Base-by-base conservation (phyloP, 306 rosid species). In the Cucurbita argyrosperma region DNA sequence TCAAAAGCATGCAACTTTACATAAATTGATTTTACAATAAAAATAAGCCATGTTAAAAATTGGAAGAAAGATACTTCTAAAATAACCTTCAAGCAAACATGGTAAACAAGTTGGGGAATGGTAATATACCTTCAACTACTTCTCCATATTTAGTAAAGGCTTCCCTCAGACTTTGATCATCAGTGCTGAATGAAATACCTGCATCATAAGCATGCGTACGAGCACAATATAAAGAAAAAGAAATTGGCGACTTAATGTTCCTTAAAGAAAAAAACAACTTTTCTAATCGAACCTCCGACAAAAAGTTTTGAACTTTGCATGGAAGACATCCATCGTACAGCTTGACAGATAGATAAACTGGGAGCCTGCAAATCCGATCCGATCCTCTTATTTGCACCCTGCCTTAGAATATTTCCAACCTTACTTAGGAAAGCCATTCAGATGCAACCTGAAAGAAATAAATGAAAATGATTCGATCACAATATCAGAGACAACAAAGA, bases 371-470 rank as follows among this genome's bases (percentile, higher is more conserved):
- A 67, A 68, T 89, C 89, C 2, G 85, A 79, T 50, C 75, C 75
- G 39, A 84, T 72, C 82, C 74, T 88, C 84, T 77, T 84, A 76
- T 75, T 77, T 10, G 86, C 83, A 4, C 88, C 52, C 74, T 89
- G 90, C 75, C 96, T 82, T 2, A 94, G 85, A 40, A 89, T 57
- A 78, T 80, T 89, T 84, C 99, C 99, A 53, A 94, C 37, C 83
- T 81, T 89, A 69, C 91, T 81, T 9, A 94, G 79, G 83, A 94
- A 89, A 78, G 97, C 96, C 97, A 94, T 94, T n/a, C 74, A 71
- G 74, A 53, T 52, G 77, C 12, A 76, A 69, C 86, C 89, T 79
- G 76, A 57, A 66, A 15, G 13, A 80, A 54, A 63, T 56, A 13
- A 43, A 18, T 4, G 40, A 12, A 9, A n/a, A 52, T 64, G 10